phyloP scores from a whole-genome alignment of 768 basidiomycete genomes.

The Pleurotus platypus region DNA sequence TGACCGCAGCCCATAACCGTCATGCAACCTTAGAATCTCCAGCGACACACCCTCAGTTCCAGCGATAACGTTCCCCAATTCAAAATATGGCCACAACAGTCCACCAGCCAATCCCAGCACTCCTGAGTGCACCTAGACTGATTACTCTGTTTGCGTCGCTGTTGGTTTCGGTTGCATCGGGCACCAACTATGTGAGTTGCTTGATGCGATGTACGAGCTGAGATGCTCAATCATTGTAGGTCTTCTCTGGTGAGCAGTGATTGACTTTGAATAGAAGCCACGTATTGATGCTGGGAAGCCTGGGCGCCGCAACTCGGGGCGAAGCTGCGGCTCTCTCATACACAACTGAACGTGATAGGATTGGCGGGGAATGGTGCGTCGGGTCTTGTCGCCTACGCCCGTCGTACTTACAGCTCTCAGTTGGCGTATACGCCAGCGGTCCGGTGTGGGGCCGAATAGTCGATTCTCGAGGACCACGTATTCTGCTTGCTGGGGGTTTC shows the following conservation, averaged over 20 bases:
- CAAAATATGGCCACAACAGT: not conserved
- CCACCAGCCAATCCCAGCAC: conserved; percentile 15
- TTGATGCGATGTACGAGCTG: conserved; percentile 4
- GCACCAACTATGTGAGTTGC: conserved; percentile 70
- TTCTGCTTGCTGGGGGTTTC: conserved; percentile 58
- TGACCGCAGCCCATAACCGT: too few relatives aligned
- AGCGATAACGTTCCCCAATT: too few relatives aligned
- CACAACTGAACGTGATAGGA: conserved; percentile 77
- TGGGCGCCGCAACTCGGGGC: conserved; percentile 85
- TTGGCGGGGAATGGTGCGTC: conserved; percentile 71
- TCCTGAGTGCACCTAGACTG: conserved; percentile 37
- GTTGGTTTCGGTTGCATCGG: conserved; percentile 58
- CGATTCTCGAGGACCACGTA: conserved; percentile 69
- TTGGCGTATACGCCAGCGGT: conserved; percentile 75
- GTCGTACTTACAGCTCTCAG: conserved; percentile 15
- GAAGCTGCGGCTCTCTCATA: conserved; percentile 73
- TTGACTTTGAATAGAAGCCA: not conserved
- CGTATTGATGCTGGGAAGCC: conserved; percentile 34
- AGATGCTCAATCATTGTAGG: conserved; percentile 20
- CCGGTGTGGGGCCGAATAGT: conserved; percentile 80
- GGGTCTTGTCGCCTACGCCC: not conserved
- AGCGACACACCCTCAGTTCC: too few relatives aligned
- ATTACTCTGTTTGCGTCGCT: conserved; percentile 53
- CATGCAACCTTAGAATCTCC: too few relatives aligned
- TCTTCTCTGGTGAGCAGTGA: conserved; percentile 36